phyloP scores from a whole-genome alignment of 2,329 filamentous ascomycete genomes.

The Clarireedia monteithiana region DNA sequence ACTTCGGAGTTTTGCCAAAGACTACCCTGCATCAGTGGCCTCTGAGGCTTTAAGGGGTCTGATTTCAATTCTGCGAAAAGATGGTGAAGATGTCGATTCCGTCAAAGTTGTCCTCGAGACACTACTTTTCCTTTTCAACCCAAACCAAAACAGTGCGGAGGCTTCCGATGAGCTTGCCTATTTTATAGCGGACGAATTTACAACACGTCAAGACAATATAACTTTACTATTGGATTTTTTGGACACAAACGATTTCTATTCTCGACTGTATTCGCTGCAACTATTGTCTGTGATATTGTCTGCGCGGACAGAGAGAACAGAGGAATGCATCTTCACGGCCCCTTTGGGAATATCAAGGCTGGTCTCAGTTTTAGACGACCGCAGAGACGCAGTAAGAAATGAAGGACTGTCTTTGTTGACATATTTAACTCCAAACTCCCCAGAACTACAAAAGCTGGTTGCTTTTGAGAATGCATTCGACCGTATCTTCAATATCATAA shows the following conservation, averaged over 20 bases:
- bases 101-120: constrained; percentile 94
- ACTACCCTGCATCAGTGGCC: constrained; percentile 91
- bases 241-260: constrained; percentile 81
- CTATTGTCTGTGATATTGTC: constrained; percentile 79
- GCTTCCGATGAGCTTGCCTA: constrained; percentile 92
- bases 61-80: constrained; percentile 76
- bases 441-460: constrained; percentile 89
- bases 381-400: constrained; percentile 78
- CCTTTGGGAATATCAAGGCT: constrained; percentile 82
- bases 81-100: constrained; percentile 92
- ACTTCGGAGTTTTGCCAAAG: constrained; percentile 89
- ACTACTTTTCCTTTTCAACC: constrained; percentile 80
- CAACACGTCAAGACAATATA: constrained; percentile 94
- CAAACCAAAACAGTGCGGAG: constrained; percentile 68
- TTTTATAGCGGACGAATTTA: constrained; percentile 97
- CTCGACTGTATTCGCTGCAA: constrained; percentile 83
- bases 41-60: constrained; percentile 85
- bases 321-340: constrained; percentile 87
- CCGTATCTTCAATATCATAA: constrained; percentile 73
- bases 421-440: constrained; percentile 76
- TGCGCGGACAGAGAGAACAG: constrained; percentile 81
- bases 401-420: constrained; percentile 82
- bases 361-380: constrained; percentile 76
- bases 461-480: constrained; percentile 94
- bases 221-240: constrained; percentile 83